Conservation (phyloP, 1,284 basidiomycete genomes). For the Lentinus polychrous region DNA sequence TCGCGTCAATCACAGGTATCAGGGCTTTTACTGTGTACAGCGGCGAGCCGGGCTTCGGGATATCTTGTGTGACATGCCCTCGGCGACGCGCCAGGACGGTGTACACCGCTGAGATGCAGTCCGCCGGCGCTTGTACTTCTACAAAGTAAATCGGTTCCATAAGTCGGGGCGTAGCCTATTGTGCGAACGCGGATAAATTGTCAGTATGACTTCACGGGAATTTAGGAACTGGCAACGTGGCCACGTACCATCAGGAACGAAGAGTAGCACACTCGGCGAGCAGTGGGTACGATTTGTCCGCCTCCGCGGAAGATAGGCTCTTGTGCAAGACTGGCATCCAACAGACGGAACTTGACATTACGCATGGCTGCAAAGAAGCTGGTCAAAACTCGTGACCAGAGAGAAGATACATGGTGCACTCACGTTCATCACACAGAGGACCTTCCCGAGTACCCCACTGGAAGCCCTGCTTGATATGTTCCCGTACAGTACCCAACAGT, state of each 20-base stretch:
- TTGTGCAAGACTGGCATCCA: conserved; percentile 86
- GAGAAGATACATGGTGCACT: conserved; percentile 31
- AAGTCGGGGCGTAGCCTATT: conserved; percentile 82
- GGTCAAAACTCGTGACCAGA: neutral
- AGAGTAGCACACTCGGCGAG: conserved; percentile 97
- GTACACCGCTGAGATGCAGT: conserved; percentile 96
- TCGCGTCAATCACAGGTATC: conserved; percentile 97
- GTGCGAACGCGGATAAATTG: neutral
- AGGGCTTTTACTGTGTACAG: conserved; percentile 96
- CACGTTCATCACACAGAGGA: conserved; percentile 96
- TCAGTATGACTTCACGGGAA: conserved; percentile 7
- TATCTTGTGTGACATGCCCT: conserved; percentile 97
- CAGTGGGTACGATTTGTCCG: conserved; percentile 97
- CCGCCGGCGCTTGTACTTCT: conserved; percentile 97
- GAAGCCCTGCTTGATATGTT: conserved; percentile 98
- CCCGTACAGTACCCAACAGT: conserved; percentile 81
- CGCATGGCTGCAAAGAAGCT: conserved; percentile 69
- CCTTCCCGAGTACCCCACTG: conserved; percentile 99
- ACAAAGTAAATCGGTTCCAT: conserved; percentile 99
- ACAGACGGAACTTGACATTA: conserved; percentile 94
- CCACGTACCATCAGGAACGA: conserved; percentile 86
- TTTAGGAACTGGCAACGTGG: conserved; percentile 1
- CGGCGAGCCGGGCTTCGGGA: conserved; percentile 95
- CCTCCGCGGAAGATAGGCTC: conserved; percentile 98
- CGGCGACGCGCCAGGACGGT: conserved; percentile 93